Evolutionary conservation across 2,329 filamentous ascomycete species (phyloP).

Genomic region (Talaromyces islandicus): DNA sequence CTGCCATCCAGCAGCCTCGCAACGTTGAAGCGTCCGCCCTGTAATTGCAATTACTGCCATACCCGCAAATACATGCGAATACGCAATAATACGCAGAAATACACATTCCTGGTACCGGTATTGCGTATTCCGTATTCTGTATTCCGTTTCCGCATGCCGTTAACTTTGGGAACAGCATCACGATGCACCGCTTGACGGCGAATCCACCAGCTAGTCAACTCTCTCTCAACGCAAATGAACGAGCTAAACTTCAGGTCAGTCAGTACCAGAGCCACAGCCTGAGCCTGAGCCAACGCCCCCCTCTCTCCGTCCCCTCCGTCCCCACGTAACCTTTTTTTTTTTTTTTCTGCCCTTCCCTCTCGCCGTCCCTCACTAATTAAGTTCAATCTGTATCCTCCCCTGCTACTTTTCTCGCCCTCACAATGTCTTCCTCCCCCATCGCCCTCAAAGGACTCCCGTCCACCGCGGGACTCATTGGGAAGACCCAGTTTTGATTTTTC

Average conservation of each 20-base stretch:
- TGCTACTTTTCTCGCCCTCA: constrained; percentile 15
- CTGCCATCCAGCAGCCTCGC: not conserved
- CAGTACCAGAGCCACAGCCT: too few relatives aligned
- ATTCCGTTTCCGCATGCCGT: too few relatives aligned
- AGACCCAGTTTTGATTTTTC: not conserved
- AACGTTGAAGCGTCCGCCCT: not conserved
- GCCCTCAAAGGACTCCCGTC: constrained; percentile 34
- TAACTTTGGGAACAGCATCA: too few relatives aligned
- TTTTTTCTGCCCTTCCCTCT: not conserved
- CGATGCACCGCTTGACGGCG: not conserved
- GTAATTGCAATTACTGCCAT: not conserved
- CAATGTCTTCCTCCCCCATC: constrained; percentile 31
- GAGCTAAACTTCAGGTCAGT: not conserved
- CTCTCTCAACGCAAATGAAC: not conserved
- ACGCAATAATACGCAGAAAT: not conserved
- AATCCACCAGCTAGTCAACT: not conserved
- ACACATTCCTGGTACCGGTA: too few relatives aligned
- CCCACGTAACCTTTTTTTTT: constrained; percentile 13
- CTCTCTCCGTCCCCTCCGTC: constrained; percentile 2
- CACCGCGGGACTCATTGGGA: constrained; percentile 39
- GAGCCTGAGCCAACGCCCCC: too few relatives aligned
- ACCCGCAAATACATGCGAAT: not conserved
- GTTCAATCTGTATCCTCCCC: constrained; percentile 6
- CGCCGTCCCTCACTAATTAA: constrained; percentile 8
- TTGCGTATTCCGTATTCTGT: too few relatives aligned